Conservation (phyloP, 371 early-diverging fungal genomes). For the Lichtheimia hyalospora region DNA sequence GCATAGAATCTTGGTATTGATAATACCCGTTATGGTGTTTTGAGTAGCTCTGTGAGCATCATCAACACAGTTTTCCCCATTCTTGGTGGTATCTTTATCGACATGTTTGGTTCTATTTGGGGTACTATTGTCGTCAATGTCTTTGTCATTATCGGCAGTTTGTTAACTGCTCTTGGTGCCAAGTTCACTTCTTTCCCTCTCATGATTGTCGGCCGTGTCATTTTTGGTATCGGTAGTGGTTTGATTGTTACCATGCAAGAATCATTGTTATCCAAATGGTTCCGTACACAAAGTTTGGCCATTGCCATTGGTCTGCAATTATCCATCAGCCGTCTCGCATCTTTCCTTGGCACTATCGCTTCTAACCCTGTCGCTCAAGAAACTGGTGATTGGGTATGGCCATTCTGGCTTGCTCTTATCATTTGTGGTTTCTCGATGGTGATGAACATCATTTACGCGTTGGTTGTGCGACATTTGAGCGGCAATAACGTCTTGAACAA, state of each 20-base stretch:
- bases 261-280: conserved; percentile 59
- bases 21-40: conserved; percentile 57
- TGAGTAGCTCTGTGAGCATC: conserved; percentile 48
- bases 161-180: conserved; percentile 49
- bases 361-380: conserved; percentile 40
- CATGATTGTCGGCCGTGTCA: conserved; percentile 51
- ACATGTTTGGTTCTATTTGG: conserved; percentile 52
- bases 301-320: conserved; percentile 51
- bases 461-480: conserved; percentile 38
- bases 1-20: conserved; percentile 34
- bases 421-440: conserved; percentile 46
- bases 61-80: conserved; percentile 59
- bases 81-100: conserved; percentile 49
- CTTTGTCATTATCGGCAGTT: conserved; percentile 43
- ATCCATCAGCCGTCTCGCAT: conserved; percentile 50
- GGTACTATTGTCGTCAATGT: conserved; percentile 46
- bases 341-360: conserved; percentile 51
- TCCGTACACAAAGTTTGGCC: conserved; percentile 40
- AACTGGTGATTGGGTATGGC: conserved; percentile 51
- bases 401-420: conserved; percentile 53
- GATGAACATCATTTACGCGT: conserved; percentile 50
- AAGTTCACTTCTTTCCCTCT: conserved; percentile 36
- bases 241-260: conserved; percentile 62
- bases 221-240: conserved; percentile 58
- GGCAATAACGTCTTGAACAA: conserved; percentile 25